Evolutionary conservation across 1,284 basidiomycete species (phyloP).

Genomic region (Cryptococcus sp.): DNA sequence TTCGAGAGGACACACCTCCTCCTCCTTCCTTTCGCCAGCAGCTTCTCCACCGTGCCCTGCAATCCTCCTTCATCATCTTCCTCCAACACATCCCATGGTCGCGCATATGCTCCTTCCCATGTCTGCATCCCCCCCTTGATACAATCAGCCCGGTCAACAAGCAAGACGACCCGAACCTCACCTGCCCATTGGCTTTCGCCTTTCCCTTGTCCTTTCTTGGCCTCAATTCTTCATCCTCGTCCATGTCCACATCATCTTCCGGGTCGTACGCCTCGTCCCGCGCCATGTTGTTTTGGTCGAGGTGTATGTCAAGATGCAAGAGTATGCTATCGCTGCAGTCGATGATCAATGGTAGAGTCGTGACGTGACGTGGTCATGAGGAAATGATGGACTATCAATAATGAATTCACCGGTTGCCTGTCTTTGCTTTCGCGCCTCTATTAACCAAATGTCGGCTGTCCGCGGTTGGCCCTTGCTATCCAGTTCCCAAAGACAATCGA

Average conservation of each 20-base stretch:
- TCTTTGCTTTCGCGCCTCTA: too few species aligned
- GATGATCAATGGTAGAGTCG: too few species aligned
- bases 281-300: not conserved
- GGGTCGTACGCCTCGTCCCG: constrained; percentile 2
- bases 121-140: constrained; percentile 46
- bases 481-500: too few species aligned
- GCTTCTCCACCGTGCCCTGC: constrained; percentile 79
- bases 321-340: too few species aligned
- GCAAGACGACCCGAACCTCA: not conserved
- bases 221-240: constrained; percentile 7
- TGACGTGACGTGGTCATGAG: too few species aligned
- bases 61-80: constrained; percentile 92
- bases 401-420: too few species aligned
- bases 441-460: too few species aligned
- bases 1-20: constrained; percentile 56
- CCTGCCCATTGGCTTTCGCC: constrained; percentile 2
- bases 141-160: too few species aligned
- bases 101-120: constrained; percentile 92
- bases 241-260: constrained; percentile 5
- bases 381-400: too few species aligned
- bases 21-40: constrained; percentile 77
- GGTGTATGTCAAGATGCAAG: too few species aligned
- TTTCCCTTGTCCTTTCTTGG: constrained; percentile 12
- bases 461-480: too few species aligned
- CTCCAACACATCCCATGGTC: constrained; percentile 93